Percentiles rank a stretch among this genome's conserved stretches.
phyloP scores from a whole-genome alignment of 73 alveolate species.

The Paraurostyla sp. region DNA sequence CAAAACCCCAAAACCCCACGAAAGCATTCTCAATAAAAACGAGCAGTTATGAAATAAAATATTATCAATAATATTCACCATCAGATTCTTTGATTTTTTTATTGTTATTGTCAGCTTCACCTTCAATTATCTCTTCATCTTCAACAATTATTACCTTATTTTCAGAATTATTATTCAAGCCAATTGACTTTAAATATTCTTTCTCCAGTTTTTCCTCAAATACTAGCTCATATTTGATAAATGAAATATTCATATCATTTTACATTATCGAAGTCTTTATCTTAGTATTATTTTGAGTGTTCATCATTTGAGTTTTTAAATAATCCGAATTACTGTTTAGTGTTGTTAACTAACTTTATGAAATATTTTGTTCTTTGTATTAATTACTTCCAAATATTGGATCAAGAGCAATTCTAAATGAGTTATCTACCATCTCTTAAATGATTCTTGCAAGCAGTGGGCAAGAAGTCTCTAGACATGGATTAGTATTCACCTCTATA shows the following conservation, averaged over 20 bases:
- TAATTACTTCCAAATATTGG: constrained; percentile 56
- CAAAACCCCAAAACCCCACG: no score
- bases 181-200: neutral
- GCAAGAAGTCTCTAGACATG: constrained; percentile 76
- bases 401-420: constrained; percentile 75
- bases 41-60: no score
- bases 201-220: constrained; percentile 46
- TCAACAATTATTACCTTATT: neutral
- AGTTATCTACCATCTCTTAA: constrained; percentile 73
- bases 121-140: constrained; percentile 20
- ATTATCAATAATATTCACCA: no score
- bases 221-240: constrained; percentile 48
- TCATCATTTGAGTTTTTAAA: neutral
- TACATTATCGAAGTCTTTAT: neutral
- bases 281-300: neutral
- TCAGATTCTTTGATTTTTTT: no score
- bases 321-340: neutral
- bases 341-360: neutral
- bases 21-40: no score
- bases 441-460: constrained; percentile 78
- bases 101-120: no score
- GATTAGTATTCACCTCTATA: constrained; percentile 81
- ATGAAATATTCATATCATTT: neutral
- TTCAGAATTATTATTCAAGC: neutral
- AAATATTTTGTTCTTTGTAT: neutral